Evolutionary conservation across 2,329 filamentous ascomycete genomes (phyloP), one percentile per base, ranked within the genome.

Genomic region (Phoma sp.): DNA sequence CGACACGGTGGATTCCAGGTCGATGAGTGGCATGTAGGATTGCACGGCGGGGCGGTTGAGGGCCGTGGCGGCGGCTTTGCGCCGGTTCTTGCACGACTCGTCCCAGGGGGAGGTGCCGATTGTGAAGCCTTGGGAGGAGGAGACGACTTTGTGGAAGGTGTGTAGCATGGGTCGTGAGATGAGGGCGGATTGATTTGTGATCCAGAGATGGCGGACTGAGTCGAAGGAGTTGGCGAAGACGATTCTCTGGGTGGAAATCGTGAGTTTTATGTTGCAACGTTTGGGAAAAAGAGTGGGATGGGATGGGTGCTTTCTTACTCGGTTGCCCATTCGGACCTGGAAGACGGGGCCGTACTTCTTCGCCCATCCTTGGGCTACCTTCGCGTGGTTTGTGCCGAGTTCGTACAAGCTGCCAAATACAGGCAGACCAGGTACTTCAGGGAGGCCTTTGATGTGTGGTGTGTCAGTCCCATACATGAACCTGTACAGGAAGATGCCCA

Each of bases 21-120:
- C 90, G 45, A 93, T 86, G 62, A 92, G 90, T 0, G 90, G 89
- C 84, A 92, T 89, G 71, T 93, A 93, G 0, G 86, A 87, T 66
- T 91, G 88, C 1, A 90, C 84, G 0, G 89, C 86, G 0, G 89
- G 89, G 0, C 88, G 83, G 70, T 93, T 93, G 22, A 93, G 80
- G 0, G 90, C 89, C 0, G 89, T 91, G 4, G 88, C 89, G 1
- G 89, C 90, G 0, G 89, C 89, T 77, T 91, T 93, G 58, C 90
- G 84, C 8, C 89, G 83, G 23, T 82, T 79, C 73, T 93, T 93
- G 76, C 89, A 91, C 2, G 86, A 90, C 45, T 91, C 89, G 58
- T 93, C 89, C 88, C 90, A 95, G 0, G 90, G 90, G 0, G 89
- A 92, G 0, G 90, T 91, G 1, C 90, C 90, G 45, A 83, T 83